These are phyloP conservation scores for Saturnispora bothae DNA, from an alignment of 805 yeast species.

Conservation along the genomic window DNA sequence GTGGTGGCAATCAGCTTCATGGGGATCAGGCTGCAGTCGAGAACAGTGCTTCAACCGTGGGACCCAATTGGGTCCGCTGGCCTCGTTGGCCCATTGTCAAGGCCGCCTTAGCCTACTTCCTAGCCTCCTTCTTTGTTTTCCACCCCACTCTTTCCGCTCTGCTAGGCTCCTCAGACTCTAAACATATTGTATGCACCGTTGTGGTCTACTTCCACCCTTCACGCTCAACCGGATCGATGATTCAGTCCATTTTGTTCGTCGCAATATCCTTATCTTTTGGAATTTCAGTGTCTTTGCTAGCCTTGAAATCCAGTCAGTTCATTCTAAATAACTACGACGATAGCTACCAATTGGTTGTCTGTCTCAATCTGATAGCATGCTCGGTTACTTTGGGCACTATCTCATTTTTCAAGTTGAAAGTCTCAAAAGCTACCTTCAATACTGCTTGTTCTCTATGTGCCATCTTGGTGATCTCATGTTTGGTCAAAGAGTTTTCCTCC, in stretches of 20 bases:
- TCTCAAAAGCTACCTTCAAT: constrained; percentile 59
- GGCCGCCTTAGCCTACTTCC: constrained; percentile 62
- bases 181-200: constrained; percentile 74
- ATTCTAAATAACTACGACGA: constrained; percentile 2
- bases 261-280: constrained; percentile 40
- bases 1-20: too few species aligned
- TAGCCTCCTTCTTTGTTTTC: constrained; percentile 69
- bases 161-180: constrained; percentile 59
- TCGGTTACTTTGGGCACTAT: constrained; percentile 52
- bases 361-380: constrained; percentile 21
- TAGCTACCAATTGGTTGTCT: not conserved
- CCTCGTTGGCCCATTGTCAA: too few species aligned
- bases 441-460: constrained; percentile 75
- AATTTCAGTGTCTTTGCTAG: constrained; percentile 9
- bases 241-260: constrained; percentile 59
- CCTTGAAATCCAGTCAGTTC: constrained; percentile 3
- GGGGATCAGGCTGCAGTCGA: too few species aligned
- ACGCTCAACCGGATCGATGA: constrained; percentile 70
- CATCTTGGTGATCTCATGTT: constrained; percentile 57
- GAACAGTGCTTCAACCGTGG: too few species aligned
- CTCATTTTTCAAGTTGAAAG: constrained; percentile 58
- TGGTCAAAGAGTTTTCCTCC: constrained; percentile 46
- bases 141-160: constrained; percentile 36
- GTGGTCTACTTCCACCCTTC: constrained; percentile 82
- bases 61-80: too few species aligned